phyloP scores from a whole-genome alignment of 2,329 filamentous ascomycete genomes.

The Aspergillus versicolor region DNA sequence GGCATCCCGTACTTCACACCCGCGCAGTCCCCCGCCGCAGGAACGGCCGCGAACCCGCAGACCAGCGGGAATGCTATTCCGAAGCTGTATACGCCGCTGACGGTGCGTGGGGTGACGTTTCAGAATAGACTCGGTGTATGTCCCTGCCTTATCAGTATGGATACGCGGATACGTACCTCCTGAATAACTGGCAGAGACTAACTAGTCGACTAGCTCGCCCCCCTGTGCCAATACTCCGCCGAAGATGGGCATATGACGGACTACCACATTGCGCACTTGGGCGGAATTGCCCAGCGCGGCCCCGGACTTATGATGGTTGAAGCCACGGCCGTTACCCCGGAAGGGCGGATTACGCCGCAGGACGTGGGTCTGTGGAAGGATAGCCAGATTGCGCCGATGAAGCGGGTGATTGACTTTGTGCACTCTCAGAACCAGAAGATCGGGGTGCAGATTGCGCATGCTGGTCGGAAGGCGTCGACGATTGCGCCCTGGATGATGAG shows the following conservation, averaged over 20 bases:
- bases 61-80: constrained; percentile 44
- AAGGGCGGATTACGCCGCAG: constrained; percentile 75
- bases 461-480: constrained; percentile 64
- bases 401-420: constrained; percentile 71
- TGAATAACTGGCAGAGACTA: too few species aligned
- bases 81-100: constrained; percentile 60
- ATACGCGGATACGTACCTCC: background rate
- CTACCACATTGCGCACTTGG: constrained; percentile 80
- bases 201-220: constrained; percentile 31
- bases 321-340: constrained; percentile 70
- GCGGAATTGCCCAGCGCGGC: constrained; percentile 73
- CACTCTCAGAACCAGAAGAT: constrained; percentile 76
- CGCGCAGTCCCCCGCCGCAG: constrained; percentile 36
- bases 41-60: constrained; percentile 43
- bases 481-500: constrained; percentile 53
- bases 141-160: background rate
- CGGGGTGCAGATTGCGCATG: constrained; percentile 78
- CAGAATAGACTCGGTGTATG: constrained; percentile 44
- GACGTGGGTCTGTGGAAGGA: constrained; percentile 72
- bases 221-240: constrained; percentile 63
- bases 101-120: constrained; percentile 58
- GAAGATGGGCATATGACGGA: constrained; percentile 71
- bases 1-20: constrained; percentile 45
- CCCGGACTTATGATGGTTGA: constrained; percentile 74
- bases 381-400: constrained; percentile 70